Evolutionary conservation across 192 early-diverging fungal genomes (phyloP), one percentile per base, ranked within the genome.

Genomic region (Podila epigama): DNA sequence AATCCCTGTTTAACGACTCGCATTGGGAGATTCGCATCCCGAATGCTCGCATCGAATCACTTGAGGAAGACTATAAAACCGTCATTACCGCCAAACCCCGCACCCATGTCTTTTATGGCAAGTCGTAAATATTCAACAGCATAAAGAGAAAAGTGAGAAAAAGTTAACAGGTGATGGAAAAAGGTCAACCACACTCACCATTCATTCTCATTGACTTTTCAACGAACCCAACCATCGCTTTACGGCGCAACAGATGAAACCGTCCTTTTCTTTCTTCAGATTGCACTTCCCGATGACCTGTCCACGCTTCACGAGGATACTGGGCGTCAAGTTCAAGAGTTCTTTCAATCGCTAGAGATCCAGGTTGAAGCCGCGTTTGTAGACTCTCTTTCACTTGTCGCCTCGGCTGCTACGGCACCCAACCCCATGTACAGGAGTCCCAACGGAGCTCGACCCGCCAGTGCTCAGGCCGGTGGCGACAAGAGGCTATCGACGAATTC

Each of bases 311-410:
- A 37, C 39, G 79, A 50, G 56, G 79, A 54, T 48, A 81, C 42
- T 16, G 40, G 11, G 40, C 69, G 48, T 20, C 75, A 68, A 6
- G 82, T 79, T 4, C 60, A 69, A 9, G 61, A 69, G 10, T 83
- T 88, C 63, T 88, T 82, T 40, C 56, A 81, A 11, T 77, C 83
- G 32, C 66, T 88, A 8, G 87, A 88, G 57, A 82, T 88, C 27
- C 80, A 83, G 54, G 77, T 86, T 20, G 87, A 88, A 41, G 87
- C 87, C 5, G 79, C 84, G 12, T 71, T 86, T 69, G 68, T 70
- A 1, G 87, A 88, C 35, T 51, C 64, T 28, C 48, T 42, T 22
- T 40, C 68, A 4, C 36, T 63, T 22, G 66, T 58, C 0, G 40
- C 41, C 12, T 59, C 66, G 18, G 37, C 44, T 2, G 42, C 51